Conservation (phyloP, 768 basidiomycete genomes). For the Tricholoma flavovirens region DNA sequence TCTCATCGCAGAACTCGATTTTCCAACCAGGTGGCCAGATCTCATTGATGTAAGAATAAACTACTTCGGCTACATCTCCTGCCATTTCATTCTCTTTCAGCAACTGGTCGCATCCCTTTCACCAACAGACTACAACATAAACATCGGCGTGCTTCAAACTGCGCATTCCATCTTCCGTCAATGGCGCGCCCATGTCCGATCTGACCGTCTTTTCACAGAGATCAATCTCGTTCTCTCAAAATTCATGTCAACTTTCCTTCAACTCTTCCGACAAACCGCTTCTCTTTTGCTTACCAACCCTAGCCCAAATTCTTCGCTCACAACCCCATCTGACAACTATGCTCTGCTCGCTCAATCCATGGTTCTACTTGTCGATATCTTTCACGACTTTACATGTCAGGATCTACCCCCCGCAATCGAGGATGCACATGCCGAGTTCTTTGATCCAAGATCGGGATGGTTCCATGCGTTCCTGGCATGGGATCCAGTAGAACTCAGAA, state of each 20-base stretch:
- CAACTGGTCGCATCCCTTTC: slow-evolving; percentile 87
- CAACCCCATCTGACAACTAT: slow-evolving; percentile 34
- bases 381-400: slow-evolving; percentile 91
- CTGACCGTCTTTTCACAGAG: slow-evolving; percentile 79
- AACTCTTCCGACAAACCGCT: slow-evolving; percentile 70
- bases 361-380: slow-evolving; percentile 78
- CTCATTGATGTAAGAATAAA: slow-evolving; percentile 73
- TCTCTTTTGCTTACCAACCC: slow-evolving; percentile 41
- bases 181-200: slow-evolving; percentile 89
- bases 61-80: background rate
- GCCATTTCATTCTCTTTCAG: slow-evolving; percentile 33
- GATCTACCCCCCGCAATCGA: slow-evolving; percentile 94
- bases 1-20: slow-evolving; percentile 87
- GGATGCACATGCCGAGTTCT: slow-evolving; percentile 80
- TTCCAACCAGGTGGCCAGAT: slow-evolving; percentile 82
- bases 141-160: slow-evolving; percentile 86
- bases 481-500: slow-evolving; percentile 63
- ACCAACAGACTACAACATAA: slow-evolving; percentile 72
- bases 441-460: slow-evolving; percentile 60
- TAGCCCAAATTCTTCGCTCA: slow-evolving; percentile 26
- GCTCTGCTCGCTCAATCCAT: slow-evolving; percentile 64
- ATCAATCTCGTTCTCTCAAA: slow-evolving; percentile 87
- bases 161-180: slow-evolving; percentile 94
- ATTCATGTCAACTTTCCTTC: slow-evolving; percentile 81
- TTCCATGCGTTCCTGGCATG: slow-evolving; percentile 79